These are phyloP conservation scores for Plenodomus tracheiphilus DNA, from an alignment of 2,329 filamentous ascomycete genomes.

Conservation along the genomic window DNA sequence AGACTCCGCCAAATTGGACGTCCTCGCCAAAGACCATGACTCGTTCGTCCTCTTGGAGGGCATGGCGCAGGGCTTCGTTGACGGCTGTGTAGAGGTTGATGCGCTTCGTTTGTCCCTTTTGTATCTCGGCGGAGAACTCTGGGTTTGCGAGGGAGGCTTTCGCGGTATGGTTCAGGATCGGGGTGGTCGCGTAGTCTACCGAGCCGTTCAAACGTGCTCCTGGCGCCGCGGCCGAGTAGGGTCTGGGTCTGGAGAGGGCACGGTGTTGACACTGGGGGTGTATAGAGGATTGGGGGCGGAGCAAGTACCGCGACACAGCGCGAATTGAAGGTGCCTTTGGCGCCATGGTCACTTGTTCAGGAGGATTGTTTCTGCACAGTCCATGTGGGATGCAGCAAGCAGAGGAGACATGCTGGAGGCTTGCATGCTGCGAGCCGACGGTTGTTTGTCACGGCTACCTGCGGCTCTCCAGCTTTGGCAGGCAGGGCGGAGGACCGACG, in stretches of 20 bases:
- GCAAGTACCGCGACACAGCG: conserved; percentile 34
- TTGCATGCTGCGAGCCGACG: conserved; percentile 11
- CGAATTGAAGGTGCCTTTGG: conserved; percentile 36
- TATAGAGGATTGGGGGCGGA: conserved; percentile 31
- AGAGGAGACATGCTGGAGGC: conserved; percentile 9
- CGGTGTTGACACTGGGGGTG: conserved; percentile 28
- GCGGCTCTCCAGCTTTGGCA: conserved; percentile 22
- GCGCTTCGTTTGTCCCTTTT: conserved; percentile 73
- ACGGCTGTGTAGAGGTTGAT: conserved; percentile 95
- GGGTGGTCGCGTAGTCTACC: conserved; percentile 81
- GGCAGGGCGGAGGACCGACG: neutral
- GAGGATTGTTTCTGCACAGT: conserved; percentile 1
- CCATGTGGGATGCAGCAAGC: neutral
- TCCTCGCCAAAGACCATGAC: conserved; percentile 95
- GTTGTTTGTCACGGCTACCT: conserved; percentile 20
- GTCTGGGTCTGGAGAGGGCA: conserved; percentile 26
- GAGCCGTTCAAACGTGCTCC: conserved; percentile 75
- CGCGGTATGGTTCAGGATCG: conserved; percentile 78
- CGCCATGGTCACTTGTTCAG: conserved; percentile 23
- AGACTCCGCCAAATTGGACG: conserved; percentile 95
- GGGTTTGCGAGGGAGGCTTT: conserved; percentile 70
- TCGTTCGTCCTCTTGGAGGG: conserved; percentile 79
- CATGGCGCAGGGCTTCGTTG: conserved; percentile 84
- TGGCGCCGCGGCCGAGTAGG: conserved; percentile 55
- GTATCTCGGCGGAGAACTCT: conserved; percentile 69